Percentiles rank a stretch among this genome's conserved stretches.
Conservation (phyloP, 495 filamentous ascomycete species). For the Aspergillus baeticus region DNA sequence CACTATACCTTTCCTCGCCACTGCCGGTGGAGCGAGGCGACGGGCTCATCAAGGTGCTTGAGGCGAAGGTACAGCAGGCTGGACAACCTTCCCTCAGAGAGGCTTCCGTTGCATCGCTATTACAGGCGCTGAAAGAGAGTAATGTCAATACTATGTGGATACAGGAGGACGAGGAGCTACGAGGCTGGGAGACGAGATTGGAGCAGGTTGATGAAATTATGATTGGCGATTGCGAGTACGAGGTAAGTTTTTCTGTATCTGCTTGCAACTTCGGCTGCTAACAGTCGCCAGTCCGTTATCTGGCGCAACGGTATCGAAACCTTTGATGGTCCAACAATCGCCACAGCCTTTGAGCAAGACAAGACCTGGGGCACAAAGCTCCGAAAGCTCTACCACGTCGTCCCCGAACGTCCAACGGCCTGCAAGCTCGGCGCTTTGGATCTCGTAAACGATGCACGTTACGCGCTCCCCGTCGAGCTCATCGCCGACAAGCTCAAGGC, state of each 20-base stretch:
- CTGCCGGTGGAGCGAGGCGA: constrained; percentile 30
- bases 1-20: constrained; percentile 35
- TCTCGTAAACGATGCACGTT: constrained; percentile 36
- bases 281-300: constrained; percentile 32
- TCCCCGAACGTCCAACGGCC: constrained; percentile 35
- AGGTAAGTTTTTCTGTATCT: constrained; percentile 33
- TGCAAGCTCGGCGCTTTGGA: constrained; percentile 38
- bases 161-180: constrained; percentile 34
- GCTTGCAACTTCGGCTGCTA: too few species aligned
- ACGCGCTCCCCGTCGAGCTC: constrained; percentile 35
- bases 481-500: constrained; percentile 29
- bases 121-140: constrained; percentile 32
- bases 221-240: constrained; percentile 42
- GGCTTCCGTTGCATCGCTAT: constrained; percentile 24
- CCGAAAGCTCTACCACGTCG: constrained; percentile 38
- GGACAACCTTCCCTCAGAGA: constrained; percentile 29
- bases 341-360: constrained; percentile 31
- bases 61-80: constrained; percentile 30
- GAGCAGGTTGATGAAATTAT: constrained; percentile 40
- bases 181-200: constrained; percentile 29
- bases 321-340: constrained; percentile 27
- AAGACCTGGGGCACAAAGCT: constrained; percentile 29
- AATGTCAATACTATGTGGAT: constrained; percentile 43
- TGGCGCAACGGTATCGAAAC: constrained; percentile 42
- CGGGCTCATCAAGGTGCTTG: constrained; percentile 27